Evolutionary conservation across 1,284 basidiomycete genomes (phyloP), one percentile per base, ranked within the genome.

Genomic region (Cutaneotrichosporon cyanovorans): DNA sequence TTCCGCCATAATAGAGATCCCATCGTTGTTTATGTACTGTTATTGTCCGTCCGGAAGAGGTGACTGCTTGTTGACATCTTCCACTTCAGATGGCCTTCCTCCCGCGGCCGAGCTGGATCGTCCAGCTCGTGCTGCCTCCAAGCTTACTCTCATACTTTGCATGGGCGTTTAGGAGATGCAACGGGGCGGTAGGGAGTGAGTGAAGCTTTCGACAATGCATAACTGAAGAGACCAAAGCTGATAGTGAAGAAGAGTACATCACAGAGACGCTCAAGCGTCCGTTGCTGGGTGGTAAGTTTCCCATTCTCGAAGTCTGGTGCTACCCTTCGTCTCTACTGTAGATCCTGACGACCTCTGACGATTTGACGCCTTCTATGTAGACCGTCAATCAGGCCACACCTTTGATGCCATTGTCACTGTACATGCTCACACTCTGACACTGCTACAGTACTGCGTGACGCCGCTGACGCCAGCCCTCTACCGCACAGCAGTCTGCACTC

Each of bases 71-170:
- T 28, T 28, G 25, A 28, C 25, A 28, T 12, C 7, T 28, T 12
- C 25, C n/a, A n/a, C n/a, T n/a, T n/a, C n/a, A n/a, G 25, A 28
- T 12, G 25, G 12, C 25, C 25, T 7, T 28, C 25, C 25, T 28
- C 25, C 8, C 25, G 25, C 25, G 25, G 22, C 41, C 41, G 15
- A 35, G 22, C 16, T 23, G 1, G 5, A 16, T 58, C 4, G 28
- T 59, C 15, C 57, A 62, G 44, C 55, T 64, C 48, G 39, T 65
- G 38, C 51, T 67, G 6, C 67, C 67, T 1, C 64, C 65, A 1
- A 55, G 57, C 4, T 50, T 66, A 3, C 54, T 69, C 19, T 55
- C 57, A 11, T 69, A 67, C 50, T 64, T 65, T 23, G 32, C 18
- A 5, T 46, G 48, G 37, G 58, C 57, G 19, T 63, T 59, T 58